phyloP scores from a whole-genome alignment of 257 asterid species.

The Voacanga thouarsii region DNA sequence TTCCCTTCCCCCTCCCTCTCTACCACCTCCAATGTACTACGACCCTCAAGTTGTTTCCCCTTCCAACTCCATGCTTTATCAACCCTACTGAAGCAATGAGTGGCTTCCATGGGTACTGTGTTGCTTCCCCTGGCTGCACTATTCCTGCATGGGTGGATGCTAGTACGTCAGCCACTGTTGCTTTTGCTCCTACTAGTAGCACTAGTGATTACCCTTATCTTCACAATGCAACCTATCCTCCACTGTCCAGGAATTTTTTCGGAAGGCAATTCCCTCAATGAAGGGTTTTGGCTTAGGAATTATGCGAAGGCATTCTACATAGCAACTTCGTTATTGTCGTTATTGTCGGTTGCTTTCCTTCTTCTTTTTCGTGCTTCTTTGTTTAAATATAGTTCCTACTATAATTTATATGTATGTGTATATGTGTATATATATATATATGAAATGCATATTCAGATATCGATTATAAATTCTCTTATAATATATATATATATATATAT shows the following conservation, averaged over 20 bases:
- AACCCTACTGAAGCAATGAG: neutral
- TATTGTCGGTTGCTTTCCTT: no score
- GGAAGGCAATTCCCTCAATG: neutral
- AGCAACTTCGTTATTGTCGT: no score
- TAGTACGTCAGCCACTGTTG: neutral
- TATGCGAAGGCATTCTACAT: no score
- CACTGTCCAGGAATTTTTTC: neutral
- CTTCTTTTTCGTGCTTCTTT: no score
- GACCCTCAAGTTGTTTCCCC: neutral
- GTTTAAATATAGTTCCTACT: no score
- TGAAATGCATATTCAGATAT: no score
- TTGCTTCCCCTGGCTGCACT: neutral
- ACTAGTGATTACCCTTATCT: neutral
- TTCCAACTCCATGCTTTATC: neutral
- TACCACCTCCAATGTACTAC: neutral
- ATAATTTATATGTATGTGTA: no score
- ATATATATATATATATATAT: no score
- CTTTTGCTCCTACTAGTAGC: neutral
- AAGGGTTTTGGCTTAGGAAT: no score
- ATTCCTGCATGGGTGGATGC: neutral
- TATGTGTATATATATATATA: no score
- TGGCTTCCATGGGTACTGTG: neutral
- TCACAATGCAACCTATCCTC: neutral
- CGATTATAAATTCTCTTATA: no score
- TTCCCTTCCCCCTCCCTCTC: neutral